Conservation (phyloP, 2,329 filamentous ascomycete genomes). For the Aureobasidium uvarum region DNA sequence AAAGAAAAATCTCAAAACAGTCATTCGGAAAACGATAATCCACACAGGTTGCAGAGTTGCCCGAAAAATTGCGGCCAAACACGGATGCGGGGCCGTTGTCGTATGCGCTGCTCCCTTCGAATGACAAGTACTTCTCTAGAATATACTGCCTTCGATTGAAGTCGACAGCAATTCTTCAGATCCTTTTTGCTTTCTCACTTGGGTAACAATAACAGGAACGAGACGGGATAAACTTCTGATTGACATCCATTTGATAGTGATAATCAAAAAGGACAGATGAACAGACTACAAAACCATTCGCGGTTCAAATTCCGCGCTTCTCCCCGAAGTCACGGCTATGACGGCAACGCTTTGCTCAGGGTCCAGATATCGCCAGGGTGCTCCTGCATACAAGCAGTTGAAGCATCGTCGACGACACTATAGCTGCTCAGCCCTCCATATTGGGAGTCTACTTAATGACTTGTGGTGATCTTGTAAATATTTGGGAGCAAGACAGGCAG, state of each 20-base stretch:
- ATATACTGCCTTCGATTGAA: no score
- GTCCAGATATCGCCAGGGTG: neutral
- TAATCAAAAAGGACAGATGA: no score
- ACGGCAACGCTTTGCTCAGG: neutral
- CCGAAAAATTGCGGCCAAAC: neutral
- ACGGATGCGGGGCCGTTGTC: neutral
- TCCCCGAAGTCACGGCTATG: constrained; percentile 3
- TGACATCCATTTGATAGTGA: no score
- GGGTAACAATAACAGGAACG: no score
- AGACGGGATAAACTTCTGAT: no score
- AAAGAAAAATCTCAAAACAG: neutral
- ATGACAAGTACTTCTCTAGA: neutral
- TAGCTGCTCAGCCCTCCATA: neutral
- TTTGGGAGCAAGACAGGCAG: no score
- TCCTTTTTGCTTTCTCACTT: no score
- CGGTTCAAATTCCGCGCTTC: neutral
- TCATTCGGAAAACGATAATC: neutral
- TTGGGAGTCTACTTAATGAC: no score
- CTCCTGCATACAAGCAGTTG: neutral
- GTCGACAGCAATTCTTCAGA: no score
- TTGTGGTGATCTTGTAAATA: no score
- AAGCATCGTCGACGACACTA: neutral
- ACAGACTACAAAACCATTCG: neutral
- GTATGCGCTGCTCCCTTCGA: neutral
- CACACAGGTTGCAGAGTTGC: neutral